phyloP scores from a whole-genome alignment of 192 early-diverging fungal species.

The Rhizophagus prolifer region DNA sequence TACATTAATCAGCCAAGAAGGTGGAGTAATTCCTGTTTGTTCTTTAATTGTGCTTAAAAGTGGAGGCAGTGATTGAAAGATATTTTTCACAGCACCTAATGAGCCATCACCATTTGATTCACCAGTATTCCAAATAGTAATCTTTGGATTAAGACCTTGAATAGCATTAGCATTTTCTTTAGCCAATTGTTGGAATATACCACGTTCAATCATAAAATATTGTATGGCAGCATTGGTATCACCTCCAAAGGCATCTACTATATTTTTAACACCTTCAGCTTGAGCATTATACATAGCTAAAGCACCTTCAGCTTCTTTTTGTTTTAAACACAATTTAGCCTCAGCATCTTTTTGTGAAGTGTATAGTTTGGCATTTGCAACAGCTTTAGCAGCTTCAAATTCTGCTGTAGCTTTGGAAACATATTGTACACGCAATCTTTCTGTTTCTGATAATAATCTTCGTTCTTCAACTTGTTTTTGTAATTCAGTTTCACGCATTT shows the following conservation, averaged over 20 bases:
- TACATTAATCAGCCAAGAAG: slow-evolving; percentile 19
- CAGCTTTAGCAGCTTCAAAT: slow-evolving; percentile 40
- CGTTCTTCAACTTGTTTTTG: slow-evolving; percentile 49
- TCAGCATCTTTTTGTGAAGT: slow-evolving; percentile 36
- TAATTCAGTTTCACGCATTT: slow-evolving; percentile 42
- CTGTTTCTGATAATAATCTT: slow-evolving; percentile 40
- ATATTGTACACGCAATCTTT: slow-evolving; percentile 45
- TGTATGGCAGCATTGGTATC: slow-evolving; percentile 41
- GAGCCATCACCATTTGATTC: background rate
- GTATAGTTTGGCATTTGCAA: slow-evolving; percentile 45
- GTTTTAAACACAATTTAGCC: slow-evolving; percentile 36
- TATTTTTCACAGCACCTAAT: slow-evolving; percentile 40
- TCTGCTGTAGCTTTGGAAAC: slow-evolving; percentile 50
- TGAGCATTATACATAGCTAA: slow-evolving; percentile 41
- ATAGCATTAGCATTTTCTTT: slow-evolving; percentile 52
- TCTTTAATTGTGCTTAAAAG: slow-evolving; percentile 45
- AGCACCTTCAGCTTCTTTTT: slow-evolving; percentile 52
- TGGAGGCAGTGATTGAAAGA: slow-evolving; percentile 44
- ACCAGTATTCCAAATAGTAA: slow-evolving; percentile 56
- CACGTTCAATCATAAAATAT: slow-evolving; percentile 55
- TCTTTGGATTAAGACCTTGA: slow-evolving; percentile 52
- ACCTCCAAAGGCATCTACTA: slow-evolving; percentile 35
- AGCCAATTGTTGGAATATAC: slow-evolving; percentile 48
- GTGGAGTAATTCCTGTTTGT: slow-evolving; percentile 49
- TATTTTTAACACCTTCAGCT: slow-evolving; percentile 41